Evolutionary conservation across 2,329 filamentous ascomycete genomes (phyloP), one percentile per base, ranked within the genome.

Genomic region (Phaeophleospora eucalypticola): DNA sequence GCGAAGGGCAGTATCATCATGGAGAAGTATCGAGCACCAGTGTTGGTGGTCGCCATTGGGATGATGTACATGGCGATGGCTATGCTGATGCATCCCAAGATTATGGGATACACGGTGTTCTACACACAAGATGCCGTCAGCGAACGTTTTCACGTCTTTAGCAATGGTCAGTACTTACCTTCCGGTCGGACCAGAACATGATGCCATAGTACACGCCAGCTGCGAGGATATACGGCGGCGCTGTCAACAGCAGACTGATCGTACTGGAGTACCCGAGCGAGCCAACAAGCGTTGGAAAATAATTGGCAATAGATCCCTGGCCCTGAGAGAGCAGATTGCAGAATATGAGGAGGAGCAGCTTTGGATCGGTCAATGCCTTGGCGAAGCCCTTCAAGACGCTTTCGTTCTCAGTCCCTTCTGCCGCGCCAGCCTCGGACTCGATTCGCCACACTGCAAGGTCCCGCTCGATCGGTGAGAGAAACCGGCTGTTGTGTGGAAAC

Each of bases 1-100:
- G 66, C 59, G 43, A 66, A 69, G 0, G 65, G 69, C 14, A 73
- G 49, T 8, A 72, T 41, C 39, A 41, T 41, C 39, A 32, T 41
- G 3, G 39, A 41, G 35, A 56, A 51, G 39, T 57, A 59, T 17
- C 55, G 49, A 8, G 51, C 49, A 16, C 52, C 56, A 8, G 54
- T 34, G 10, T 46, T 51, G 3, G 41, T 43, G 3, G 54, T 58
- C 2, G 51, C 47, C 36, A 46, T 51, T 4, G 44, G 37, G 20
- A 51, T 47, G 14, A 45, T 43, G 29, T 51, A 43, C 40, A 43
- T 43, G 33, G 40, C 17, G 2, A 37, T 46, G 8, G 43, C 43
- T 18, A 46, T 46, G 14, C 36, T 29, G 18, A 42, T 46, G n/a
- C 45, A 46, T 4, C 33, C 17, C 21, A 42, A 16, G 16, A 46